Conservation (phyloP, 768 basidiomycete species). For the Naematelia encephala region DNA sequence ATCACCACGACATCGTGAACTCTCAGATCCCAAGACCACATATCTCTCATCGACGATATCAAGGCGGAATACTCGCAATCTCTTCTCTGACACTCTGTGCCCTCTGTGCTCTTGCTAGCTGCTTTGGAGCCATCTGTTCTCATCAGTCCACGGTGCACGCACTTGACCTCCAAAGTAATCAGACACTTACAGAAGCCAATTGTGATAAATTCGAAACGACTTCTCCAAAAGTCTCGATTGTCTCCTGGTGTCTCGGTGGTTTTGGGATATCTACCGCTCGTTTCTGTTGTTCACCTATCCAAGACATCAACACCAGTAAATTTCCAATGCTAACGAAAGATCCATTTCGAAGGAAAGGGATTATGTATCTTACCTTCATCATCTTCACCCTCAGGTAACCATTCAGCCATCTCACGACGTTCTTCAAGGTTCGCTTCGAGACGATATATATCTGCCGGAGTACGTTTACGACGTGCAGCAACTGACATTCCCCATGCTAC, state of each 20-base stretch:
- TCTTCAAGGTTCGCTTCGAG: conserved; percentile 52
- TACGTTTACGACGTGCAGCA: conserved; percentile 63
- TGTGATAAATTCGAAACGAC: conserved; percentile 34
- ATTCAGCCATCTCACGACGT: conserved; percentile 25
- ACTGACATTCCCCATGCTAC: conserved; percentile 72
- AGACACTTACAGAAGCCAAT: conserved; percentile 22
- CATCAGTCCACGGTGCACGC: too few relatives aligned
- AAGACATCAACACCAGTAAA: neutral
- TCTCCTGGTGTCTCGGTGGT: conserved; percentile 37
- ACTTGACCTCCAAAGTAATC: too few relatives aligned
- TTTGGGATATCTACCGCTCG: conserved; percentile 14
- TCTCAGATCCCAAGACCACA: too few relatives aligned
- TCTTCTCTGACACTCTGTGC: conserved; percentile 41
- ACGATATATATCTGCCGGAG: conserved; percentile 59
- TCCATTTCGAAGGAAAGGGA: neutral
- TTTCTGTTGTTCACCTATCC: neutral
- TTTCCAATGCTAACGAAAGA: neutral
- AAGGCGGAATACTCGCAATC: conserved; percentile 26
- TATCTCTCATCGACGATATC: conserved; percentile 3
- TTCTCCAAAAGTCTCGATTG: conserved; percentile 29
- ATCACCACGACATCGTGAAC: neutral
- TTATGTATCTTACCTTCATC: conserved; percentile 17
- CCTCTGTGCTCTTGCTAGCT: conserved; percentile 34
- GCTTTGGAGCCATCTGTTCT: conserved; percentile 30
- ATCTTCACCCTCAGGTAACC: conserved; percentile 36